These are phyloP conservation scores for Tricholoma saponaceum DNA, from an alignment of 768 basidiomycete species.

Conservation along the genomic window DNA sequence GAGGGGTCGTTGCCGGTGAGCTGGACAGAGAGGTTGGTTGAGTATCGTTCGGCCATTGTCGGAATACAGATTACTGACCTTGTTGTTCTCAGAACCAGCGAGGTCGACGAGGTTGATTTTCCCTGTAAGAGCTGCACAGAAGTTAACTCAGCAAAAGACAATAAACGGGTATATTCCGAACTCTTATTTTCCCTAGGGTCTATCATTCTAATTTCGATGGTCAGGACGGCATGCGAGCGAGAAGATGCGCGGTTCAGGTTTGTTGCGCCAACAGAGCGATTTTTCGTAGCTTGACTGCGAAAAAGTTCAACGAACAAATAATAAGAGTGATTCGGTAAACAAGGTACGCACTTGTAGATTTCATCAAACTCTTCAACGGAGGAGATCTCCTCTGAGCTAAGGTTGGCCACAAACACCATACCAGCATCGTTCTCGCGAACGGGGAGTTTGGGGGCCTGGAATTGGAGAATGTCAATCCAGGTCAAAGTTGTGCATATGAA, in stretches of 20 bases:
- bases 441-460: conserved; percentile 46
- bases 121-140: conserved; percentile 54
- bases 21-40: conserved; percentile 21
- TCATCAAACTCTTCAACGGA: conserved; percentile 41
- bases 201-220: conserved; percentile 60
- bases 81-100: conserved; percentile 91
- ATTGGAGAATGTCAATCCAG: background rate
- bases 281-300: conserved; percentile 61
- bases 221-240: conserved; percentile 84
- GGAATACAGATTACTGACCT: conserved; percentile 34
- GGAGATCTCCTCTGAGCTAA: conserved; percentile 37
- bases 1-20: conserved; percentile 82
- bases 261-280: conserved; percentile 82
- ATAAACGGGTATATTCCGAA: conserved; percentile 23
- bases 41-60: background rate
- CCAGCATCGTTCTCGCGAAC: conserved; percentile 51
- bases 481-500: background rate
- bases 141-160: conserved; percentile 4
- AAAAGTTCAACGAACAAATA: background rate
- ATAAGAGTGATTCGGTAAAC: background rate
- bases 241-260: conserved; percentile 83
- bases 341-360: conserved; percentile 37
- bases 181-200: conserved; percentile 53
- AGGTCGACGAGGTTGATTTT: conserved; percentile 87
- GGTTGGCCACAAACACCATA: conserved; percentile 52